Percentiles rank a stretch among this genome's conserved stretches.
These are phyloP conservation scores for Phanerochaete carnosa DNA, from an alignment of 768 basidiomycete species.

Conservation along the genomic window DNA sequence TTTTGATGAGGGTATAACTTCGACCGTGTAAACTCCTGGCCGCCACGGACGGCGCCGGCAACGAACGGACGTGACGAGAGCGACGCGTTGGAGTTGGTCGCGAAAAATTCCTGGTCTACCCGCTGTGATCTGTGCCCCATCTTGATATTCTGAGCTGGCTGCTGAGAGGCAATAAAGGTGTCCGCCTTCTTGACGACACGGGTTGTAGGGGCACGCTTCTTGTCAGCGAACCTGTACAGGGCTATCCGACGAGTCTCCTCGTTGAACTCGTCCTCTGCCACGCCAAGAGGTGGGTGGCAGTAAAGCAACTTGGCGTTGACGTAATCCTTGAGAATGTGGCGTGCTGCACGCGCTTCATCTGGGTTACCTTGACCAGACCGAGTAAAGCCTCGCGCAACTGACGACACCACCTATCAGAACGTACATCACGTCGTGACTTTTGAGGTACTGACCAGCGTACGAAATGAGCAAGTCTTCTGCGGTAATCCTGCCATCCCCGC, in stretches of 20 bases:
- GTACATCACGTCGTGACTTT: neutral
- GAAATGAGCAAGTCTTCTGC: conserved; percentile 82
- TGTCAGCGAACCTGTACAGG: conserved; percentile 58
- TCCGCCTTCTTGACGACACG: conserved; percentile 82
- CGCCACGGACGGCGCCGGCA: conserved; percentile 54
- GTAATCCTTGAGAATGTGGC: conserved; percentile 94
- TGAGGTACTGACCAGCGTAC: conserved; percentile 78
- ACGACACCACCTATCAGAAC: conserved; percentile 11
- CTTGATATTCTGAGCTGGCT: conserved; percentile 23
- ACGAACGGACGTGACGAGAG: conserved; percentile 62
- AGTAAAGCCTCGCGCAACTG: conserved; percentile 91
- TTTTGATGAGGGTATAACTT: conserved; percentile 84
- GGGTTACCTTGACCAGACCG: conserved; percentile 95
- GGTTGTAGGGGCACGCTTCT: conserved; percentile 86
- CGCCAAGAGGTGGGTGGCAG: conserved; percentile 83
- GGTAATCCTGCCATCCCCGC: conserved; percentile 71
- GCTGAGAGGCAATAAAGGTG: conserved; percentile 62
- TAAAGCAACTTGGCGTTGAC: conserved; percentile 91
- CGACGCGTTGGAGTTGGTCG: conserved; percentile 35
- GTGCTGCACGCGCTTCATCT: conserved; percentile 91
- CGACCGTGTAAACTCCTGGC: conserved; percentile 59
- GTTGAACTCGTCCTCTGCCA: conserved; percentile 72
- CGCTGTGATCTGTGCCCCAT: conserved; percentile 54
- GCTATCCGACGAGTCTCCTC: conserved; percentile 58
- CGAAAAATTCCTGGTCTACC: conserved; percentile 84